Evolutionary conservation across 441 rosid genomes (phyloP).

Genomic region (Geranium incanum): DNA sequence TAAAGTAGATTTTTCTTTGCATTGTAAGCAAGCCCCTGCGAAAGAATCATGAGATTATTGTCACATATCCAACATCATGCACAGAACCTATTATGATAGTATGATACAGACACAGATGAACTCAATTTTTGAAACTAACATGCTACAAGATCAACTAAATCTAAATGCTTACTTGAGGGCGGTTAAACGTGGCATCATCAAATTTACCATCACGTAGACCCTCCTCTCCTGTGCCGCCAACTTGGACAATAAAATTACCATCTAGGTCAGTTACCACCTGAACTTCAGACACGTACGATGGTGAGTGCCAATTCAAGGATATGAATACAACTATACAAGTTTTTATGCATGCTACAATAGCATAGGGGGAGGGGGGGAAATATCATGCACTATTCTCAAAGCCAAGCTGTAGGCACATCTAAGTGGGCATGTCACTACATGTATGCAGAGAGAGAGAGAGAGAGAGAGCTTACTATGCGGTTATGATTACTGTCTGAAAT

Average conservation of each 20-base stretch:
- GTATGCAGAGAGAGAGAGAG: constrained; percentile 13
- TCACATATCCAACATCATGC: constrained; percentile 4
- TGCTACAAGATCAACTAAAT: constrained; percentile 7
- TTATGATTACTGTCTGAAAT: constrained; percentile 96
- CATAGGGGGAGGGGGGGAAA: background rate
- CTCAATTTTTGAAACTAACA: background rate
- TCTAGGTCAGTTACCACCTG: constrained; percentile 88
- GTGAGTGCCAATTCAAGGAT: constrained; percentile 1
- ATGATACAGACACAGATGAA: background rate
- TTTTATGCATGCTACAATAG: background rate
- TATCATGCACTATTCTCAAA: background rate
- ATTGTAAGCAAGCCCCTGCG: constrained; percentile 87
- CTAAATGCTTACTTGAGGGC: constrained; percentile 58
- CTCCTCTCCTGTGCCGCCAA: constrained; percentile 80
- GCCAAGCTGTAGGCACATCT: background rate
- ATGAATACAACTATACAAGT: background rate
- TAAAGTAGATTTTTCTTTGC: constrained; percentile 76
- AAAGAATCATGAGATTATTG: constrained; percentile 21
- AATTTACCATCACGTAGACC: constrained; percentile 79
- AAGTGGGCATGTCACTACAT: background rate
- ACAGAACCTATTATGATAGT: constrained; percentile 6
- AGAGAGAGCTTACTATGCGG: constrained; percentile 60
- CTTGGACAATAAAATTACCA: constrained; percentile 76
- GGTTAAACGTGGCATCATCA: constrained; percentile 73
- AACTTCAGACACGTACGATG: constrained; percentile 19